These are phyloP conservation scores for Schizochytrium sp. DNA, from an alignment of 108 stramenopile genomes.

Conservation along the genomic window DNA sequence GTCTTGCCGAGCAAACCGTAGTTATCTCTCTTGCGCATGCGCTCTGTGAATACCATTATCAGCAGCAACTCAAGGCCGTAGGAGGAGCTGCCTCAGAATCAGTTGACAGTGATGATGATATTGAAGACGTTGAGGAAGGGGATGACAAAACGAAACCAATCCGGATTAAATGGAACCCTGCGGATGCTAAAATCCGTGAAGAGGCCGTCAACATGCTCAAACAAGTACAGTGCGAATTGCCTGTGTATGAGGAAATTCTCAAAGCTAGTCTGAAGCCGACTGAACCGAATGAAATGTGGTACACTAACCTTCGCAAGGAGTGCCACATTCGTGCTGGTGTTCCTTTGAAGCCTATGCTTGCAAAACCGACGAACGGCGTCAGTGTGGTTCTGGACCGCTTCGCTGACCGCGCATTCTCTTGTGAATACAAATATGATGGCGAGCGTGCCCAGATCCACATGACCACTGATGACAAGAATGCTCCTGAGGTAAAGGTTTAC, in stretches of 20 bases:
- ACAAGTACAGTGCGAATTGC: conserved; percentile 95
- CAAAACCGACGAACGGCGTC: conserved; percentile 96
- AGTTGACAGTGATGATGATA: conserved; percentile 68
- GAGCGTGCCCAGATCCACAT: conserved; percentile 98
- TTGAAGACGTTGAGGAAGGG: not conserved
- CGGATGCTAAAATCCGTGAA: conserved; percentile 76
- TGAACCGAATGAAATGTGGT: conserved; percentile 69
- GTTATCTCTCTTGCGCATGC: conserved; percentile 91
- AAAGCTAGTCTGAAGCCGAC: conserved; percentile 86
- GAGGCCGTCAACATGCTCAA: conserved; percentile 88
- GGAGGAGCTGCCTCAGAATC: conserved; percentile 64
- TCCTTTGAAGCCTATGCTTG: conserved; percentile 98
- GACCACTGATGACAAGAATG: conserved; percentile 47
- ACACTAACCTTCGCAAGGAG: conserved; percentile 72
- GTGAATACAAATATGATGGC: conserved; percentile 99
- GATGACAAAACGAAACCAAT: not conserved
- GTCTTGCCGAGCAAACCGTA: conserved; percentile 93
- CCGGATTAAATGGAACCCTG: conserved; percentile 60
- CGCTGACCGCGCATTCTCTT: conserved; percentile 89
- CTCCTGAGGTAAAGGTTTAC: conserved; percentile 76
- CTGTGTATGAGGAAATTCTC: conserved; percentile 87
- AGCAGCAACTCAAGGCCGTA: conserved; percentile 41
- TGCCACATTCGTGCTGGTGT: conserved; percentile 92
- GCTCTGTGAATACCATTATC: conserved; percentile 72
- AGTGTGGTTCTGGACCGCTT: conserved; percentile 94